phyloP scores from a whole-genome alignment of 495 filamentous ascomycete species.

The Podospora pseudoanserina region DNA sequence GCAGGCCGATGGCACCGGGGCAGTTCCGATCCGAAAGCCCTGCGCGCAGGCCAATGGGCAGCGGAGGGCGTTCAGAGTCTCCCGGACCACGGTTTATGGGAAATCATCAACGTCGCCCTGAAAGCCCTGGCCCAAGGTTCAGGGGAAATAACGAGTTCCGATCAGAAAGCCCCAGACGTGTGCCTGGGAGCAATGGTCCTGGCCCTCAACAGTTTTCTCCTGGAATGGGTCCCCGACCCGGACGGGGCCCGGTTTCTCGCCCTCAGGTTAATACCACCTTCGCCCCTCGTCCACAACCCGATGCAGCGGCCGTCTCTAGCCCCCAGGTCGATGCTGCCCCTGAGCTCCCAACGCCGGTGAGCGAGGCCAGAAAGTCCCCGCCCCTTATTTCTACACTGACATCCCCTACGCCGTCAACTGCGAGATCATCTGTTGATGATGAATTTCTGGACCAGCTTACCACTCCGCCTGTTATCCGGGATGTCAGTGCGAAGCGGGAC shows the following conservation, averaged over 20 bases:
- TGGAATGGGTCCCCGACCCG: neutral
- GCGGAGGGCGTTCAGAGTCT: neutral
- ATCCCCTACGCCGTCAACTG: slow-evolving; percentile 18
- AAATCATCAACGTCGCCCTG: neutral
- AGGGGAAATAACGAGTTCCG: neutral
- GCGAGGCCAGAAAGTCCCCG: neutral
- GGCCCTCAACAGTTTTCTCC: neutral
- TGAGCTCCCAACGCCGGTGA: neutral
- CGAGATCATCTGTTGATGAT: slow-evolving; percentile 19
- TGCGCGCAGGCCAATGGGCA: neutral
- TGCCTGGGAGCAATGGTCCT: neutral
- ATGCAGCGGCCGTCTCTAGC: neutral
- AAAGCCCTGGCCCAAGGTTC: slow-evolving; percentile 11
- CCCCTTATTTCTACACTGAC: slow-evolving; percentile 14
- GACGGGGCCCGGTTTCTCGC: neutral
- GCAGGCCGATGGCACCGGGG: neutral
- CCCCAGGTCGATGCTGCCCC: neutral
- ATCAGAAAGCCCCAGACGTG: neutral
- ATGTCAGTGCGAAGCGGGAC: slow-evolving; percentile 42
- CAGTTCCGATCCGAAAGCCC: slow-evolving; percentile 6
- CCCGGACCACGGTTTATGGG: slow-evolving; percentile 3
- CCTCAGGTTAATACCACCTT: neutral
- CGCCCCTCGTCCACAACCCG: neutral
- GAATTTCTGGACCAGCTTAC: slow-evolving; percentile 26
- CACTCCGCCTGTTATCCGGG: slow-evolving; percentile 36